phyloP scores from a whole-genome alignment of 2,329 filamentous ascomycete genomes.

The Bipolaris oryzae region DNA sequence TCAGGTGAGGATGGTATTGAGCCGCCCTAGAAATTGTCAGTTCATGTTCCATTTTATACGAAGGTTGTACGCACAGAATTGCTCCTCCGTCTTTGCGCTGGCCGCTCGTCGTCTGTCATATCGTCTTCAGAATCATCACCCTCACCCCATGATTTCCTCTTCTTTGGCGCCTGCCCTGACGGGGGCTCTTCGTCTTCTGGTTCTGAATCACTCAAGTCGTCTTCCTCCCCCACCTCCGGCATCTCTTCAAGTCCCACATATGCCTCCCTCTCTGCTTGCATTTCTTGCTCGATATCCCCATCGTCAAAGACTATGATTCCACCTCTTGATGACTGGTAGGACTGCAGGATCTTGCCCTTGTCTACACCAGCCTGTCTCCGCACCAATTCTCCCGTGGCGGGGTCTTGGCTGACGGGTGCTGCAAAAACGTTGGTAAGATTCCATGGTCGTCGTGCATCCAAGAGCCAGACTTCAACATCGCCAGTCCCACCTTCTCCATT shows the following conservation, averaged over 20 bases:
- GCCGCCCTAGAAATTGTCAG: constrained; percentile 47
- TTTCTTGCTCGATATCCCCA: constrained; percentile 87
- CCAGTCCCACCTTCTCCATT: constrained; percentile 68
- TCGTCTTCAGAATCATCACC: constrained; percentile 66
- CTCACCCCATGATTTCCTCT: constrained; percentile 54
- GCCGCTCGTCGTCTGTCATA: constrained; percentile 75
- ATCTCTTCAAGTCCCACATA: constrained; percentile 88
- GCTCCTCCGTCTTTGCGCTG: constrained; percentile 80
- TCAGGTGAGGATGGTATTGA: constrained; percentile 72
- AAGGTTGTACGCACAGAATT: constrained; percentile 71
- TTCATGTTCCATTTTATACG: not conserved
- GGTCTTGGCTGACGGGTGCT: constrained; percentile 56
- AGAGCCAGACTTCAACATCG: constrained; percentile 92
- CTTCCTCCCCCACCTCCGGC: constrained; percentile 82
- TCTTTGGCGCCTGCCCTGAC: constrained; percentile 47
- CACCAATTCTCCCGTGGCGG: constrained; percentile 55
- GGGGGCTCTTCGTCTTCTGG: constrained; percentile 45
- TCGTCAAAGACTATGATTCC: constrained; percentile 96
- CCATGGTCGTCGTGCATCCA: constrained; percentile 92
- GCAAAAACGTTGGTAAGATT: constrained; percentile 94
- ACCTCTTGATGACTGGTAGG: constrained; percentile 78
- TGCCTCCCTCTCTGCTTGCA: constrained; percentile 75
- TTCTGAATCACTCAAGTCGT: constrained; percentile 63
- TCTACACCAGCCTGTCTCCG: constrained; percentile 69
- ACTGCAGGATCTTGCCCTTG: constrained; percentile 71